Percentiles rank a stretch among this genome's conserved stretches.
Conservation (phyloP, 1,284 basidiomycete genomes). For the Leccinum fallax region DNA sequence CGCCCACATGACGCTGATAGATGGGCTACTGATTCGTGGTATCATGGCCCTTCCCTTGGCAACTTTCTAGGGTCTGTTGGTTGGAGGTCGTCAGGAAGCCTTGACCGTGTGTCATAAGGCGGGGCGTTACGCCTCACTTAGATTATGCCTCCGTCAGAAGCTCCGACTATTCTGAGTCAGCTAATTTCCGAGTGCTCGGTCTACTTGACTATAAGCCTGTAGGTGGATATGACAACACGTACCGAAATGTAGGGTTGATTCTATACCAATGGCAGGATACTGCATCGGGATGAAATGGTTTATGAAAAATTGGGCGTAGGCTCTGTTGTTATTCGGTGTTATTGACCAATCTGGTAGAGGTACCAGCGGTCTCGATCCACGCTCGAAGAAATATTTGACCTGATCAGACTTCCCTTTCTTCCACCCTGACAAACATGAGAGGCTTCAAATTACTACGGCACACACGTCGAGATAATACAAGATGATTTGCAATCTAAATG, state of each 20-base stretch:
- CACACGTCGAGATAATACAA: neutral
- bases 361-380: neutral
- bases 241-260: neutral
- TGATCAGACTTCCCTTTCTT: neutral
- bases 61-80: neutral
- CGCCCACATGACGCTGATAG: neutral
- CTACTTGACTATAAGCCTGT: neutral
- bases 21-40: neutral
- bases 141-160: neutral
- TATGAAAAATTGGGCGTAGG: neutral
- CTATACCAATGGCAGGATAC: neutral
- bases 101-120: too few relatives aligned
- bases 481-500: neutral
- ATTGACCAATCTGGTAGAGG: neutral
- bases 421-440: neutral
- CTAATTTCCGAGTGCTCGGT: neutral
- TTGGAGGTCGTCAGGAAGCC: neutral
- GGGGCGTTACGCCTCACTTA: neutral
- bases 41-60: neutral
- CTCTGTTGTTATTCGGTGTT: neutral
- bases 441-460: neutral
- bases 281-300: neutral
- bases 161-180: neutral
- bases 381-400: neutral
- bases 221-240: neutral